Base-by-base conservation (phyloP, 768 basidiomycete species). In the Leccinellum albellum region DNA sequence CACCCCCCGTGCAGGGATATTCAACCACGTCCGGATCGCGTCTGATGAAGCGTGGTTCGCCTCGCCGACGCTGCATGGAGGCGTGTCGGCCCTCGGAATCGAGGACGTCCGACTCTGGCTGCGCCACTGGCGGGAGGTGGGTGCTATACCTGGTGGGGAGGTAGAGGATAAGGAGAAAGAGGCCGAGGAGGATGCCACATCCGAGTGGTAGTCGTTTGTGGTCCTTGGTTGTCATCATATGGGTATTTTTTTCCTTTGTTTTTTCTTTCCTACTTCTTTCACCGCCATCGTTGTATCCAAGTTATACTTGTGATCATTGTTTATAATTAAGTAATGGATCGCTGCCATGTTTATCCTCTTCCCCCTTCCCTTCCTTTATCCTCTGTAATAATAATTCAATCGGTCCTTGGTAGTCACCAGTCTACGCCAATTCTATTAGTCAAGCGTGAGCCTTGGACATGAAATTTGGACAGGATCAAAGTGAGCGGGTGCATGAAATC, bases 51-150 rank as follows among this genome's bases (percentile, higher is more conserved):
- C 61, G 6, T 52, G 59, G 55, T 51, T 47, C n/a, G 56, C 57
- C 3, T 57, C 55, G 48, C 49, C 61, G 23, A 63, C 57, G 32
- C 23, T 60, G 33, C 54, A 48, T 17, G 54, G 40, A 2, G 47
- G 47, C 28, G 26, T 53, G 35, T n/a, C 6, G 6, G 5, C 33
- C 2, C 53, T 59, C 0, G 62, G 57, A 4, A 8, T 2, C 9
- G 55, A 50, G 6, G 61, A 62, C 21, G 57, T 63, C 21, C 14
- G 6, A 8, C 46, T 52, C 6, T 62, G 61, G 62, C 1, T 62
- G 37, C 45, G 46, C 4, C 50, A 56, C 35, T 61, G 62, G 62
- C 51, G 29, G 10, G 60, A 51, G n/a, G 12, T 10, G 28, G 51
- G 62, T 26, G 35, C 42, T 57, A 51, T 60, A 4, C 21, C 44